Evolutionary conservation across 73 alveolate genomes (phyloP).

Genomic region (Uronychia setigera): DNA sequence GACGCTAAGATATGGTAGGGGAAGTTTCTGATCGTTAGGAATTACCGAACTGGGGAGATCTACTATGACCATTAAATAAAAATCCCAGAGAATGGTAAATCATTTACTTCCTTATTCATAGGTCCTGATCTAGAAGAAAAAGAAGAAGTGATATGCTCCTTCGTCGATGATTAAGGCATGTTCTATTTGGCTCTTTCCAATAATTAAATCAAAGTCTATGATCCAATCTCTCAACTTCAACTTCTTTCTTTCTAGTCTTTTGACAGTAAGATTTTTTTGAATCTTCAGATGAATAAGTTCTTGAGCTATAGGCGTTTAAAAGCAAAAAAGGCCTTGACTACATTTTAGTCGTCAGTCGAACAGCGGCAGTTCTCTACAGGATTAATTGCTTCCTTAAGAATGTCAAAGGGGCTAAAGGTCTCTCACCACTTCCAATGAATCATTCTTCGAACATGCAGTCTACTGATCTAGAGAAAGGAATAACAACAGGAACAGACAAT

Average conservation of each 20-base stretch:
- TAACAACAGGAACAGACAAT: conserved; percentile 1
- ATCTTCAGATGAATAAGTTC: background rate
- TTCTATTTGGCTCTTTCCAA: background rate
- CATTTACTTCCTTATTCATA: background rate
- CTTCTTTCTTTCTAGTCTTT: background rate
- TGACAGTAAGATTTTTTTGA: background rate
- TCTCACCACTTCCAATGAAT: too few relatives aligned
- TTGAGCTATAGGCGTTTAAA: background rate
- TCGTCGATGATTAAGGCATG: background rate
- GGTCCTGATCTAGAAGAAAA: background rate
- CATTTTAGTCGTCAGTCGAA: background rate
- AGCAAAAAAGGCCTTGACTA: background rate
- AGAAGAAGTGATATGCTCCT: background rate
- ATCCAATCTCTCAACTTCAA: background rate
- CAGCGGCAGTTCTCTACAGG: background rate
- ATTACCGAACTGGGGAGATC: conserved; percentile 54
- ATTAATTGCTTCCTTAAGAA: background rate
- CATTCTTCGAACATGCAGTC: background rate
- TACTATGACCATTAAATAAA: conserved; percentile 18
- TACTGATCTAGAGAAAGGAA: background rate
- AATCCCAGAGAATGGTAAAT: background rate
- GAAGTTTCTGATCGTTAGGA: conserved; percentile 9
- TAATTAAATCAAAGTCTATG: background rate
- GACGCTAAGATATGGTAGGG: conserved; percentile 39
- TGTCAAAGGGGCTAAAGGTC: too few relatives aligned